A percentile compares a stretch with the other conserved stretches of the same genome.
Conservation (phyloP, 2,329 filamentous ascomycete species). For the Cryphonectria radicalis region DNA sequence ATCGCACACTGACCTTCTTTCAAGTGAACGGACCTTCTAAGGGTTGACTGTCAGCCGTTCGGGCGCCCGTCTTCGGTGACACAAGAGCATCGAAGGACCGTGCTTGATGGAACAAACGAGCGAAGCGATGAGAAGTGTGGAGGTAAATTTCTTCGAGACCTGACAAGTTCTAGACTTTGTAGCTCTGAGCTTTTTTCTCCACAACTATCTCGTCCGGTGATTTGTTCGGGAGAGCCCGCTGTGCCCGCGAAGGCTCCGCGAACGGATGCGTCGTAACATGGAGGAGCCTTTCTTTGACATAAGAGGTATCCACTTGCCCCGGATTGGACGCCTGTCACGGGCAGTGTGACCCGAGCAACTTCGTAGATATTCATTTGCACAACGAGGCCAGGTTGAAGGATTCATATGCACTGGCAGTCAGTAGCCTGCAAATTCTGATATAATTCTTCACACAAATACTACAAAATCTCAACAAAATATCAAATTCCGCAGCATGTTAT, state of each 20-base stretch:
- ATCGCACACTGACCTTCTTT: not conserved
- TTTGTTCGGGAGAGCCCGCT: not conserved
- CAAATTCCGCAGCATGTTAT: no score
- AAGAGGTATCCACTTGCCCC: not conserved
- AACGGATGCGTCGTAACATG: not conserved
- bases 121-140: not conserved
- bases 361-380: not conserved
- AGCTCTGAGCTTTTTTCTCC: not conserved
- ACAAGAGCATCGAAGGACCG: not conserved
- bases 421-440: not conserved
- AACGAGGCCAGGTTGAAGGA: not conserved
- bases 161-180: not conserved
- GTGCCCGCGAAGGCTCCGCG: not conserved
- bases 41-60: conserved; percentile 1
- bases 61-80: not conserved
- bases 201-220: not conserved
- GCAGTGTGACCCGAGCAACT: not conserved
- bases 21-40: not conserved
- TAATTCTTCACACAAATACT: no score
- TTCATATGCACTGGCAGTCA: not conserved
- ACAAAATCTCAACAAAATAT: no score
- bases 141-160: not conserved
- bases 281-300: not conserved
- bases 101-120: not conserved
- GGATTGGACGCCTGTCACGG: not conserved